phyloP scores from a whole-genome alignment of 805 yeast genomes.

The Barnettozyma botsteinii region DNA sequence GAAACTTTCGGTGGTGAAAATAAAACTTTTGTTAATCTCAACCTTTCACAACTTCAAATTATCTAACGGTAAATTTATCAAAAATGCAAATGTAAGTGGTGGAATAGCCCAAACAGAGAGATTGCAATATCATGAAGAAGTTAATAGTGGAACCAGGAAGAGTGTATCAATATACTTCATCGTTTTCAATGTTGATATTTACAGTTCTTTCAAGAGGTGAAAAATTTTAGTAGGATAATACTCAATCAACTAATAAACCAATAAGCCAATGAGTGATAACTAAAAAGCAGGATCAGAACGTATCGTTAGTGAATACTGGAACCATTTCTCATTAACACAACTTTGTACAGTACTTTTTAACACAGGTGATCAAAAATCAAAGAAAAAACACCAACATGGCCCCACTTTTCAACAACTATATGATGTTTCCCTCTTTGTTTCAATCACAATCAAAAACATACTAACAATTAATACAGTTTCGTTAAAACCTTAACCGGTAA shows the following conservation, averaged over 20 bases:
- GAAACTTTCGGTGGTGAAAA: constrained; percentile 4
- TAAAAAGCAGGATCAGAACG: no score
- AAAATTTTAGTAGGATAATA: background rate
- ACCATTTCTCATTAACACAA: no score
- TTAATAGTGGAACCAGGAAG: background rate
- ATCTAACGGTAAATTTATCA: constrained; percentile 21
- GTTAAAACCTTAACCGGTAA: constrained; percentile 85
- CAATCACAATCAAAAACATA: background rate
- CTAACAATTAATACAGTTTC: constrained; percentile 38
- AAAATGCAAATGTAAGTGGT: constrained; percentile 43
- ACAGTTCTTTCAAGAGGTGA: background rate
- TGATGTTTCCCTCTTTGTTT: background rate
- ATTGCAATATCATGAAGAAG: background rate
- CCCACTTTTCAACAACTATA: background rate
- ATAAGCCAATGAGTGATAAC: no score
- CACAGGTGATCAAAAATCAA: no score
- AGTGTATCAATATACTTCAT: background rate
- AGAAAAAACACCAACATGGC: background rate
- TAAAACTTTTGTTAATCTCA: constrained; percentile 11
- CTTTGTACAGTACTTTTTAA: no score
- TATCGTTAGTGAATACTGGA: no score
- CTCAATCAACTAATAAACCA: no score
- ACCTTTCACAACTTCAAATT: background rate
- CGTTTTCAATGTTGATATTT: no score
- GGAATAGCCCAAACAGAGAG: constrained; percentile 2